Base-by-base conservation (phyloP, 2,329 filamentous ascomycete genomes). In the Fusarium penzigii region DNA sequence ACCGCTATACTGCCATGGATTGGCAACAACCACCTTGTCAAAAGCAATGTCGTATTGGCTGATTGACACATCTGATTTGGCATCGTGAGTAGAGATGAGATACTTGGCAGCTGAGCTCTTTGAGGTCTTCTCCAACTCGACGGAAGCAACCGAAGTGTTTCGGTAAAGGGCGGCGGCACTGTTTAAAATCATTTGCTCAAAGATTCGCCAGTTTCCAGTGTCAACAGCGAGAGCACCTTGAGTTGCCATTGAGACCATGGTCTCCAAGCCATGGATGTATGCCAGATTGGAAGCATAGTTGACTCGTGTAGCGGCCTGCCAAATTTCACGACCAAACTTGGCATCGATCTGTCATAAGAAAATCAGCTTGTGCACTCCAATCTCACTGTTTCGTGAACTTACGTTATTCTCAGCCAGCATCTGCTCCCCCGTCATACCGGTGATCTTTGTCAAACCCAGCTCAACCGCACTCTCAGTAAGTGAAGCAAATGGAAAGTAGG, bases 141-240 rank as follows among this genome's bases (percentile, higher is more conserved):
- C 83, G 5, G 75, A 75, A 0, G 78, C 77, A 1, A 97, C 87
- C 0, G 82, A 78, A 0, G 87, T 89, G 63, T 92, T 88, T 20
- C 89, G 75, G 39, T 76, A 74, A 6, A 92, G 59, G 0, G 76
- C 71, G 0, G 89, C 85, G 3, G 79, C 74, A 2, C 90, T 87
- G 1, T 77, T 73, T 38, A 82, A 77, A 1, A 93, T 75, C 88
- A 97, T 95, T 42, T 79, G 75, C n/a, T 87, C 81, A 67, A 99
- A 99, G 49, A 99, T 96, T 63, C 84, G 86, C 92, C 92, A 97
- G 70, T 97, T 99, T 2, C 94, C 94, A 7, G 92, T 92, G 13
- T 82, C 72, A 1, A 97, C 82, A 16, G 88, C 78, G 68, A 92
- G 84, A 1, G 92, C 90, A 7, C 91, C 92, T 47, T 93, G 87